Conservation (phyloP, 305 asterid genomes). For the Fraxinus nigra region DNA sequence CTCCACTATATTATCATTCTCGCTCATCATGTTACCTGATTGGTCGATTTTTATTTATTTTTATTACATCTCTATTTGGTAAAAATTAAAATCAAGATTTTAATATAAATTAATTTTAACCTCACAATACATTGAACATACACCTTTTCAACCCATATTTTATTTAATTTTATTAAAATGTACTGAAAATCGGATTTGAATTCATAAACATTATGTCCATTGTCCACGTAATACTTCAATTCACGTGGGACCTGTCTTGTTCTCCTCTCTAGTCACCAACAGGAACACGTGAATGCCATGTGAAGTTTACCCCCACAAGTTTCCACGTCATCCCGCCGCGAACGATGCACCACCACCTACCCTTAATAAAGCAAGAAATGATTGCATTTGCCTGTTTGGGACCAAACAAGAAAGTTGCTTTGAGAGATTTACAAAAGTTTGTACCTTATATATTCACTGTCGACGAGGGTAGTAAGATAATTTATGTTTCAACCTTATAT, state of each 20-base stretch:
- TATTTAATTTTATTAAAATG: no score
- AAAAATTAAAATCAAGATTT: no score
- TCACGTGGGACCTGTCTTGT: neutral
- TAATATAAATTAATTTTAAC: no score
- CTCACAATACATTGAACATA: no score
- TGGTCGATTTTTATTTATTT: neutral
- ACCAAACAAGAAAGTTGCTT: neutral
- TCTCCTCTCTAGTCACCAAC: constrained; percentile 23
- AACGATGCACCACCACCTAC: neutral
- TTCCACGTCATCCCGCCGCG: neutral
- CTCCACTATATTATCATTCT: neutral
- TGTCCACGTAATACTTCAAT: neutral
- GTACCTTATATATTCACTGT: neutral
- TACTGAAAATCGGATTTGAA: no score
- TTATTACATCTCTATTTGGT: no score
- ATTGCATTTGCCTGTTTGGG: neutral
- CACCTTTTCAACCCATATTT: no score
- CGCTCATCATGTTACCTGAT: neutral
- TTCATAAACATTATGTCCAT: neutral
- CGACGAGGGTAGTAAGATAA: no score
- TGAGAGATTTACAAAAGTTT: neutral
- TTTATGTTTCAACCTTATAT: no score
- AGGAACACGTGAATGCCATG: constrained; percentile 35
- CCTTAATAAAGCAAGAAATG: neutral
- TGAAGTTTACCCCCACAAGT: constrained; percentile 30